phyloP scores from a whole-genome alignment of 2,329 filamentous ascomycete species.

The Aspergillus pseudoterreus region DNA sequence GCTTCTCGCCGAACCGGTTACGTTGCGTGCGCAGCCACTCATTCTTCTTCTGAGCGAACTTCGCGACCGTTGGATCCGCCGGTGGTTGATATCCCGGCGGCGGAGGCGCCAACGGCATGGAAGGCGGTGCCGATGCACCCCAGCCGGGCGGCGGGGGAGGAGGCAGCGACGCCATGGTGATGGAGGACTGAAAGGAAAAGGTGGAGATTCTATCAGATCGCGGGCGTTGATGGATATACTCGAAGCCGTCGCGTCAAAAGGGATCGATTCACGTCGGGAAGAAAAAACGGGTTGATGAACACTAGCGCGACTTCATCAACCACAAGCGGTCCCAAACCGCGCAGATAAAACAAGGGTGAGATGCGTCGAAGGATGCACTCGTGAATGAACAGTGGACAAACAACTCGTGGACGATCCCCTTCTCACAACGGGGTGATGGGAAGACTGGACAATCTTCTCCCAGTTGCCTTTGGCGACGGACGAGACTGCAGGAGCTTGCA shows the following conservation, averaged over 20 bases:
- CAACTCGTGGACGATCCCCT: slow-evolving; percentile 1
- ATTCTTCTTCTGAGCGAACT: slow-evolving; percentile 98
- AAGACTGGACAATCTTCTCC: not conserved
- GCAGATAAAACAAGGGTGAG: not conserved
- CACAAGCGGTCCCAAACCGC: not conserved
- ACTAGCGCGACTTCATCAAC: not conserved
- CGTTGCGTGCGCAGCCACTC: slow-evolving; percentile 93
- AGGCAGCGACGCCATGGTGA: slow-evolving; percentile 57
- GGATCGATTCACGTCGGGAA: slow-evolving; percentile 16
- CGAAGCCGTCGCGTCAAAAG: slow-evolving; percentile 30
- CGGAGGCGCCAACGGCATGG: slow-evolving; percentile 63
- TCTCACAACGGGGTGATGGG: slow-evolving; percentile 3
- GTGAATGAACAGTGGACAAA: not conserved
- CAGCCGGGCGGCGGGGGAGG: slow-evolving; percentile 68
- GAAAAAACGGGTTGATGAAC: not conserved
- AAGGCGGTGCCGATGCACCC: slow-evolving; percentile 51
- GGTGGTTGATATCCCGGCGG: slow-evolving; percentile 81
- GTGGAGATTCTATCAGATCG: slow-evolving; percentile 17
- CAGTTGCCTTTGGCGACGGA: slow-evolving; percentile 15
- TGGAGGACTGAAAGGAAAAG: slow-evolving; percentile 18
- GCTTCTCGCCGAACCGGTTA: slow-evolving; percentile 93
- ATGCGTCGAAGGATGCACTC: not conserved
- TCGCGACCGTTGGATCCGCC: slow-evolving; percentile 78
- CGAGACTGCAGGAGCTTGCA: slow-evolving; percentile 21
- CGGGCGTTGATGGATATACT: slow-evolving; percentile 27